Conservation (phyloP, 805 yeast genomes). For the Priceomyces fermenticarens region DNA sequence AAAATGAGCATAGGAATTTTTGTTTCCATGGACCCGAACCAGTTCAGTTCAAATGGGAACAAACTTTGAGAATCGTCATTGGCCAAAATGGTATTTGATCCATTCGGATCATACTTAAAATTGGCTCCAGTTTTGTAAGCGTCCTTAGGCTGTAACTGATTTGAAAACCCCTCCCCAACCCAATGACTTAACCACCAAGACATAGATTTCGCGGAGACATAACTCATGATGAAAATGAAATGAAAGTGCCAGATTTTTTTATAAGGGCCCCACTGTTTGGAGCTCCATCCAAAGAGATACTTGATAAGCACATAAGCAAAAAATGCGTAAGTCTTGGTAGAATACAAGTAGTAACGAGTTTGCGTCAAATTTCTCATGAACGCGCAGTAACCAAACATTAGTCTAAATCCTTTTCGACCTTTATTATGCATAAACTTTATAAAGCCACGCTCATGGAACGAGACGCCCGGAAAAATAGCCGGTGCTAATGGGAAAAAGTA, state of each 20-base stretch:
- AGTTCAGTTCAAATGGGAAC: slow-evolving; percentile 48
- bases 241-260: slow-evolving; percentile 62
- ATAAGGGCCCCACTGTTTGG: slow-evolving; percentile 64
- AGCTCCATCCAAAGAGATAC: slow-evolving; percentile 85
- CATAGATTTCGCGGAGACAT: slow-evolving; percentile 77
- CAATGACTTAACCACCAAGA: slow-evolving; percentile 77
- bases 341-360: slow-evolving; percentile 44
- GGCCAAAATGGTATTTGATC: slow-evolving; percentile 15
- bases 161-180: slow-evolving; percentile 37
- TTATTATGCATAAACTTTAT: slow-evolving; percentile 59
- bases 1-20: slow-evolving; percentile 62
- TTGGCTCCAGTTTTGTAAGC: slow-evolving; percentile 29
- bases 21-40: slow-evolving; percentile 44
- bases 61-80: slow-evolving; percentile 50
- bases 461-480: slow-evolving; percentile 82
- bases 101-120: slow-evolving; percentile 19
- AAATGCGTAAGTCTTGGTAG: slow-evolving; percentile 50
- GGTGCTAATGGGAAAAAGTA: slow-evolving; percentile 82
- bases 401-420: slow-evolving; percentile 40
- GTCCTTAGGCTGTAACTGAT: slow-evolving; percentile 31
- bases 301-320: slow-evolving; percentile 81
- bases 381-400: slow-evolving; percentile 72
- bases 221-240: slow-evolving; percentile 83
- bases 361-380: slow-evolving; percentile 74
- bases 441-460: slow-evolving; percentile 61